Base-by-base conservation (phyloP, 805 yeast genomes). In the Candida nemodendra region DNA sequence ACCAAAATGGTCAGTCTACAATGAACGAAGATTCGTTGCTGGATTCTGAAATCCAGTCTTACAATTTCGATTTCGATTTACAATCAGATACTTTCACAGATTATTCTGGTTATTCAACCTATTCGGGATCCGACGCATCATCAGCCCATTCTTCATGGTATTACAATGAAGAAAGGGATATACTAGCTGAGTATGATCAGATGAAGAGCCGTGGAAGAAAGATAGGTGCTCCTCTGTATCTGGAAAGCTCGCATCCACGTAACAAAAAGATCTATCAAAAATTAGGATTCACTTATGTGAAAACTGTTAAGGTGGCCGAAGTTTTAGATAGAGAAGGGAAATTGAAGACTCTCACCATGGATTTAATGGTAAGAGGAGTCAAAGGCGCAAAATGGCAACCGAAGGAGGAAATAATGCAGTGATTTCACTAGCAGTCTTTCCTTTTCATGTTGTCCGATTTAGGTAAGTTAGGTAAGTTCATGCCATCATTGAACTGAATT, bases 201-300 rank as follows among this genome's bases (percentile, higher is more conserved):
- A 42, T 48, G 39, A 45, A 58, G 47, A 46, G 35, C 44, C 33
- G 51, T 34, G 58, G 69, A 45, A 32, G 57, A 11, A 48, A 59
- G 34, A 40, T 55, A 12, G 65, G 65, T 18, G 59, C 62, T 27
- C 58, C 65, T 11, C 56, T 69, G 40, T 78, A 78, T 55, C 66
- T 78, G 44, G 84, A 78, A 56, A 68, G 78, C 32, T 75, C 83
- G 18, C 76, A 74, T 57, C 73, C 73, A 9, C 64, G 68, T 38
- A 78, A 78, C 53, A 62, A 77, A 24, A 63, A 60, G 38, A 74
- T 78, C 40, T 78, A 78, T 55, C 66, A 66, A 42, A 74, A 75
- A 53, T 61, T 76, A 48, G 82, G 81, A 14, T 78, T 76, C 45
- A 62, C 66, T 7, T 64, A 53, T 42, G 54, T 63, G 25, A 54